A percentile compares a stretch with the other conserved stretches of the same genome.
These are phyloP conservation scores for Phialophora expanda DNA, from an alignment of 2,329 filamentous ascomycete species.

Conservation along the genomic window DNA sequence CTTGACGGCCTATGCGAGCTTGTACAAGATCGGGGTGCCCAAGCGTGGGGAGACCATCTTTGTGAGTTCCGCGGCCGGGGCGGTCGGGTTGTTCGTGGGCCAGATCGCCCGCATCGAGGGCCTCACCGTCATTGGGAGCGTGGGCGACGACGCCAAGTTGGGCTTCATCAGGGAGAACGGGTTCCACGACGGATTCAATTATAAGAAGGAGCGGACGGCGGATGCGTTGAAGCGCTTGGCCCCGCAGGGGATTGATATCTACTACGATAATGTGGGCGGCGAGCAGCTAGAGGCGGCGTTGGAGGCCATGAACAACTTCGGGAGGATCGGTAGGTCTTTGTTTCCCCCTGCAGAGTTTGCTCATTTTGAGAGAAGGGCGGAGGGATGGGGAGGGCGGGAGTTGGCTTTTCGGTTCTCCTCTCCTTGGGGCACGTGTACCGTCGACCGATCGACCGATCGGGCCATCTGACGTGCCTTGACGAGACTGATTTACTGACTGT, in stretches of 20 bases:
- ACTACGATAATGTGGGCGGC: conserved; percentile 80
- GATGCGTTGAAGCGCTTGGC: conserved; percentile 73
- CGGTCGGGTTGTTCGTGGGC: conserved; percentile 75
- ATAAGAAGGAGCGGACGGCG: conserved; percentile 75
- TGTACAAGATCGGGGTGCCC: conserved; percentile 70
- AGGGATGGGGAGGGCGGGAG: too few relatives aligned
- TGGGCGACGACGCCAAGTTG: conserved; percentile 80
- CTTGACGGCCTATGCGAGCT: conserved; percentile 68
- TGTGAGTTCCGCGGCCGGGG: conserved; percentile 72
- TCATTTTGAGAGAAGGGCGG: neutral
- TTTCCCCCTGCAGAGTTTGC: neutral
- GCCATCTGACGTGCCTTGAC: neutral
- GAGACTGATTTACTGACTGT: neutral
- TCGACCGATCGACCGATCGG: too few relatives aligned
- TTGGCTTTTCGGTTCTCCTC: neutral
- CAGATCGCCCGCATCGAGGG: conserved; percentile 76
- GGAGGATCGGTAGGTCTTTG: conserved; percentile 64
- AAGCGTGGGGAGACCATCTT: conserved; percentile 75
- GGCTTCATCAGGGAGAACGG: conserved; percentile 71
- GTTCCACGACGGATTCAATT: conserved; percentile 81
- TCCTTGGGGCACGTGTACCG: too few relatives aligned
- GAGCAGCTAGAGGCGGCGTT: conserved; percentile 63
- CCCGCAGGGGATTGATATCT: conserved; percentile 79
- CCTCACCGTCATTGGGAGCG: conserved; percentile 77
- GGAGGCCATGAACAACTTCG: conserved; percentile 66